Percentiles rank a stretch among this genome's conserved stretches.
Conservation (phyloP, 2,329 filamentous ascomycete species). For the Aureobasidium subglaciale region DNA sequence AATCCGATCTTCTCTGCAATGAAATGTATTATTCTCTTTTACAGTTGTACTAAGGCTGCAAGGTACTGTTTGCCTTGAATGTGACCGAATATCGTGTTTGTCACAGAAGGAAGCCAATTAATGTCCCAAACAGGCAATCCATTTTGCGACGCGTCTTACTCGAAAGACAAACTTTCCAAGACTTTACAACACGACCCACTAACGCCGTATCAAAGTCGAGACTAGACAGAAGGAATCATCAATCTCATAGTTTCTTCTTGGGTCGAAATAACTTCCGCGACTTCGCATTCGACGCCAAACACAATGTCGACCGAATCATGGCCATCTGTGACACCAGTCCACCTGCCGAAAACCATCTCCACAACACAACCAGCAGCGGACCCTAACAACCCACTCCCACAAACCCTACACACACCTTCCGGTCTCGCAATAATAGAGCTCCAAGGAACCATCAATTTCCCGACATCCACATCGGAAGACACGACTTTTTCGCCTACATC, state of each 20-base stretch:
- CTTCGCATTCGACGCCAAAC: neutral
- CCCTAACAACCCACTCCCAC: conserved; percentile 60
- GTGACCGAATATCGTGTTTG: no score
- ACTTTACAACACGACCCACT: no score
- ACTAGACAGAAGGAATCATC: no score
- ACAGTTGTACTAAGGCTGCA: neutral
- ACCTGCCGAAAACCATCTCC: neutral
- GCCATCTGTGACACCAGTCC: conserved; percentile 3
- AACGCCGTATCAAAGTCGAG: no score
- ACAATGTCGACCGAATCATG: neutral
- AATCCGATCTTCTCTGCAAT: neutral
- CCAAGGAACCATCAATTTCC: conserved; percentile 85
- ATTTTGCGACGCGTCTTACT: conserved; percentile 9
- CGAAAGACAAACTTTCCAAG: neutral
- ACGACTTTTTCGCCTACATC: conserved; percentile 18
- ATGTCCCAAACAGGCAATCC: neutral
- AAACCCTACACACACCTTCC: conserved; percentile 79
- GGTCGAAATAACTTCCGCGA: no score
- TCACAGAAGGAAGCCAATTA: neutral
- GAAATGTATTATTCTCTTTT: neutral
- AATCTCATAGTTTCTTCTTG: no score
- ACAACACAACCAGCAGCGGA: neutral
- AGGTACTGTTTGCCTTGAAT: no score
- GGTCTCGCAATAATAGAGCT: conserved; percentile 87
- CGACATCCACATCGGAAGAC: conserved; percentile 21